Evolutionary conservation across 257 asterid species (phyloP).

Genomic region (Lavandula angustifolia): DNA sequence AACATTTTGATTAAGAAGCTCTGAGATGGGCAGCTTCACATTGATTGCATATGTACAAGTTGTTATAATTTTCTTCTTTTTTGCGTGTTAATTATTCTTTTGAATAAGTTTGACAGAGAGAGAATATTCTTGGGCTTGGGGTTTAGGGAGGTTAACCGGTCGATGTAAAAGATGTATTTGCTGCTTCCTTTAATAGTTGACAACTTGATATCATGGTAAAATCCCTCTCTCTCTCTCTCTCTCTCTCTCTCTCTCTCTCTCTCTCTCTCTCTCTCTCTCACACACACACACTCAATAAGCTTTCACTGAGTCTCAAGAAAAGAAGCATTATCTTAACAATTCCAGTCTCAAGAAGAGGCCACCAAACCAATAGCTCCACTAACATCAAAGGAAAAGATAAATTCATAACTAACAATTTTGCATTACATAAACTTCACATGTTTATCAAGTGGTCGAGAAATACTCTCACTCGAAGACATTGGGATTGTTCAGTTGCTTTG

Average conservation of each 20-base stretch:
- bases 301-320: neutral
- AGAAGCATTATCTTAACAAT: neutral
- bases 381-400: neutral
- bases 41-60: neutral
- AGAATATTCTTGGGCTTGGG: neutral
- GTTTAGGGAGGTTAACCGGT: neutral
- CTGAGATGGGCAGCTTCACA: constrained; percentile 7
- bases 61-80: neutral
- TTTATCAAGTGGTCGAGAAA: neutral
- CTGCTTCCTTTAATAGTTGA: too few species aligned
- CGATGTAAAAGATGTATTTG: neutral
- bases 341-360: constrained; percentile 17
- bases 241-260: too few species aligned
- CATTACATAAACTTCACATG: constrained; percentile 10
- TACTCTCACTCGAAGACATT: neutral
- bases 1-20: constrained; percentile 37
- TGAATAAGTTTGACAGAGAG: neutral
- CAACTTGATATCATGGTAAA: too few species aligned
- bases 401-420: neutral
- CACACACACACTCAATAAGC: neutral
- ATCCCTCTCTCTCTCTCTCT: too few species aligned
- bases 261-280: too few species aligned
- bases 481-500: constrained; percentile 46
- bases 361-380: neutral
- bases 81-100: neutral